Conservation (phyloP, 2,329 filamentous ascomycete species). For the Diaporthe vaccinii region DNA sequence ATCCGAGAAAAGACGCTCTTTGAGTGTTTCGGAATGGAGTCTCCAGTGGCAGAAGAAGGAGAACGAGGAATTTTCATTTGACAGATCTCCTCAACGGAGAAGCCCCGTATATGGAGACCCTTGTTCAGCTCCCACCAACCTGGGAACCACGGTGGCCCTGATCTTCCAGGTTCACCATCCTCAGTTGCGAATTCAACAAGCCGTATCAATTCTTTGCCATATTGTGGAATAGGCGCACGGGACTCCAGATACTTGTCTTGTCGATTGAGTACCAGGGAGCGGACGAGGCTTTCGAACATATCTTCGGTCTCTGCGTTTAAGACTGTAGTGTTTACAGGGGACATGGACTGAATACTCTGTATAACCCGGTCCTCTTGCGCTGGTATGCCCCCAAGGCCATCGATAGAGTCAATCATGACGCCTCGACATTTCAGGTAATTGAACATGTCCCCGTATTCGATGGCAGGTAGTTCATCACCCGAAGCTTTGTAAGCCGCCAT, state of each 20-base stretch:
- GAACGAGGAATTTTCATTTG: too few relatives aligned
- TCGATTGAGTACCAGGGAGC: constrained; percentile 31
- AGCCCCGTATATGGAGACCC: constrained; percentile 6
- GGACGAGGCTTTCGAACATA: background rate
- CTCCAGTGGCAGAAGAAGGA: background rate
- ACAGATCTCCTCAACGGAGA: background rate
- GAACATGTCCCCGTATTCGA: background rate
- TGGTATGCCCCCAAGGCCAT: constrained; percentile 13
- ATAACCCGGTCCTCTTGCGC: background rate
- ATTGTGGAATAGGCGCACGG: background rate
- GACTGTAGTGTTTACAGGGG: constrained; percentile 4
- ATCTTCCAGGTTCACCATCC: too few relatives aligned
- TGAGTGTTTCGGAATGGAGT: background rate
- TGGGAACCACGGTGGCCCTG: constrained; percentile 11
- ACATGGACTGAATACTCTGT: constrained; percentile 1
- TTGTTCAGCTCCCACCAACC: constrained; percentile 21
- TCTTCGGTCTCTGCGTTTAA: background rate
- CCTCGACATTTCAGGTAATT: constrained; percentile 22
- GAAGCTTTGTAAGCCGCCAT: constrained; percentile 20
- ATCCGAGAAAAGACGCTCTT: constrained; percentile 30
- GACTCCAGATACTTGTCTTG: constrained; percentile 29
- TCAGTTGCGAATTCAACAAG: background rate
- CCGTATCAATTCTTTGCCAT: constrained; percentile 18
- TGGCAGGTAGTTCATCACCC: background rate
- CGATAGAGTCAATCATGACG: constrained; percentile 22